Evolutionary conservation across 2,329 filamentous ascomycete genomes (phyloP), one percentile per base, ranked within the genome.

Genomic region (Fusarium coffeatum): DNA sequence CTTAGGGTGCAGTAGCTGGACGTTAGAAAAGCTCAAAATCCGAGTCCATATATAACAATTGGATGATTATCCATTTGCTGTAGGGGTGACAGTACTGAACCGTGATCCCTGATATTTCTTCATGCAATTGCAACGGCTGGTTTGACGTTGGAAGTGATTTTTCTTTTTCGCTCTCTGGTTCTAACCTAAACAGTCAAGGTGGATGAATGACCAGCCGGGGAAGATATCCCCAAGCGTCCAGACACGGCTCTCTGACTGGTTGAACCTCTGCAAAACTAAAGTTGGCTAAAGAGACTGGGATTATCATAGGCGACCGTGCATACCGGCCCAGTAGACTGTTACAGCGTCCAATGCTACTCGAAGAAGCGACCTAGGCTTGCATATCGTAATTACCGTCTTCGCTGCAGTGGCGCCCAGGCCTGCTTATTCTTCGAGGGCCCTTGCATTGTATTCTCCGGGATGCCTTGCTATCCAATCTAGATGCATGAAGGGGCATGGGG

Each of bases 301-400:
- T 41, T 28, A 20, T 53, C 45, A 57, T 53, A 57, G 40, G 50
- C 23, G 49, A 43, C 59, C 59, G 40, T 68, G 53, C 45, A n/a
- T 53, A 61, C 65, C 37, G 46, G 46, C 22, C 48, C 28, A 55
- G 50, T 69, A 40, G 47, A 48, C 59, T 41, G 37, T 48, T 59
- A 41, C 43, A 61, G 42, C 37, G 48, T 51, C 63, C 58, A 62
- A 70, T 70, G 69, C 59, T 64, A 72, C 71, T 63, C 55, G 43
- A 71, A 45, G 46, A 67, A 40, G 49, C 51, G 59, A 62, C 70
- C 58, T 65, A 59, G 63, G 59, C 71, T 51, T 75, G 73, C 73
- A 73, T 73, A 75, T 75, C 73, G 72, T 57, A 75, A 75, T 75
- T 75, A 75, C 64, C 59, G 66, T 53, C 67, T 49, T 62, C 23